These are phyloP conservation scores for Phoma herbarum DNA, from an alignment of 2,329 filamentous ascomycete genomes.

Conservation along the genomic window DNA sequence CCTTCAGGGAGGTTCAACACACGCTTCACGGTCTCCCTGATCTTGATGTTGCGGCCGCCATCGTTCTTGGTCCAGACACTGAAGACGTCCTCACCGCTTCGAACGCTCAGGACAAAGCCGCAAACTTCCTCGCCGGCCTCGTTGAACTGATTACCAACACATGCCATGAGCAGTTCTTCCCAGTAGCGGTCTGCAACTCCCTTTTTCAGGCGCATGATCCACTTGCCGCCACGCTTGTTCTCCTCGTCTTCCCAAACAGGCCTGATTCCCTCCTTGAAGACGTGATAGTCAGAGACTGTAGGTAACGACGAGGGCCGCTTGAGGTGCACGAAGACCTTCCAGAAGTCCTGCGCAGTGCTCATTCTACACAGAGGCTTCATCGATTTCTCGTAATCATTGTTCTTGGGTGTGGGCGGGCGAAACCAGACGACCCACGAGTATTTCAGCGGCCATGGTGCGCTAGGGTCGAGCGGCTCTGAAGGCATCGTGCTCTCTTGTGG, in stretches of 20 bases:
- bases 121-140: constrained; percentile 95
- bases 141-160: constrained; percentile 92
- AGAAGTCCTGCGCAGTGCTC: constrained; percentile 87
- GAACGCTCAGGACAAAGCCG: constrained; percentile 90
- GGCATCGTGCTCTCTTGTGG: constrained; percentile 50
- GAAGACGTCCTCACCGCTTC: constrained; percentile 95
- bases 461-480: constrained; percentile 50
- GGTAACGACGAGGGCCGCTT: constrained; percentile 88
- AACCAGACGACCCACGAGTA: constrained; percentile 98
- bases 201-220: constrained; percentile 97
- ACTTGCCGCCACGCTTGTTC: constrained; percentile 96
- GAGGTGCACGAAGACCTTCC: constrained; percentile 85
- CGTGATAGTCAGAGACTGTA: constrained; percentile 94
- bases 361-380: constrained; percentile 86
- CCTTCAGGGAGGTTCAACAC: constrained; percentile 85
- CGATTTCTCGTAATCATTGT: constrained; percentile 98
- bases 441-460: constrained; percentile 68
- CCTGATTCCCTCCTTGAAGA: constrained; percentile 95
- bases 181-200: constrained; percentile 96
- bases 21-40: constrained; percentile 94
- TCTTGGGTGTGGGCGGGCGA: constrained; percentile 94
- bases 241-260: constrained; percentile 99
- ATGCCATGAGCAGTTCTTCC: constrained; percentile 90
- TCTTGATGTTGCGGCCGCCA: constrained; percentile 92
- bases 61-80: constrained; percentile 98